These are phyloP conservation scores for Paecilomyces fulvus DNA, from an alignment of 2,329 filamentous ascomycete genomes.

Conservation along the genomic window DNA sequence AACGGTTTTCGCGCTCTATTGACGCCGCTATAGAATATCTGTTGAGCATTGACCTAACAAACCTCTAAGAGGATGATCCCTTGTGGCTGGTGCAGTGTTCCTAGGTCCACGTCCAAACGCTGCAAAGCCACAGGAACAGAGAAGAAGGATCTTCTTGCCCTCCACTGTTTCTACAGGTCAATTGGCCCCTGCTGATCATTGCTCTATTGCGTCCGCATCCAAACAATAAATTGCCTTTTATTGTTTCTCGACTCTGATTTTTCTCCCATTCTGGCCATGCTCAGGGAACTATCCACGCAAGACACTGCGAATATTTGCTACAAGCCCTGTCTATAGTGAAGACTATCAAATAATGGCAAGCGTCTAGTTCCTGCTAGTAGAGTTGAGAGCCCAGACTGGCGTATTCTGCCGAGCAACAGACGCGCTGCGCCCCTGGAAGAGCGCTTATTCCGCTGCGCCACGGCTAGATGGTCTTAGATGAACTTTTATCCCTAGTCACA, in stretches of 20 bases:
- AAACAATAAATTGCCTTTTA: not conserved
- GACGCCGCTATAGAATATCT: not conserved
- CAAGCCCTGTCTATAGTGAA: not conserved
- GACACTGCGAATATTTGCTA: not conserved
- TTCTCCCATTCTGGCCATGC: not conserved
- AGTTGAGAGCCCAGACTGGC: not conserved
- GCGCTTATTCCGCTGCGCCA: not conserved
- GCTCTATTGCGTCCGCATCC: not conserved
- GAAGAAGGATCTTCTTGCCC: not conserved
- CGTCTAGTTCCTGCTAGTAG: not conserved
- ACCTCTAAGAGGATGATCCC: not conserved
- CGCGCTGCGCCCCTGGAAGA: not conserved
- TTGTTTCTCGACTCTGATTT: too few species aligned
- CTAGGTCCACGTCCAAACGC: not conserved
- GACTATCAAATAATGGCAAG: not conserved
- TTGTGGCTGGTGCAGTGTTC: not conserved
- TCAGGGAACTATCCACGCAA: not conserved
- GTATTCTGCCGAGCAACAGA: not conserved
- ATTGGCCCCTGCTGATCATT: not conserved
- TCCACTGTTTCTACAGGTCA: not conserved
- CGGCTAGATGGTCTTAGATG: not conserved
- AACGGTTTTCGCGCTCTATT: not conserved
- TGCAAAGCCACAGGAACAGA: not conserved
- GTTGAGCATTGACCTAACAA: not conserved
- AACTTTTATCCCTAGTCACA: not conserved